Base-by-base conservation (phyloP, 2,329 filamentous ascomycete genomes). In the Cytospora piceae region DNA sequence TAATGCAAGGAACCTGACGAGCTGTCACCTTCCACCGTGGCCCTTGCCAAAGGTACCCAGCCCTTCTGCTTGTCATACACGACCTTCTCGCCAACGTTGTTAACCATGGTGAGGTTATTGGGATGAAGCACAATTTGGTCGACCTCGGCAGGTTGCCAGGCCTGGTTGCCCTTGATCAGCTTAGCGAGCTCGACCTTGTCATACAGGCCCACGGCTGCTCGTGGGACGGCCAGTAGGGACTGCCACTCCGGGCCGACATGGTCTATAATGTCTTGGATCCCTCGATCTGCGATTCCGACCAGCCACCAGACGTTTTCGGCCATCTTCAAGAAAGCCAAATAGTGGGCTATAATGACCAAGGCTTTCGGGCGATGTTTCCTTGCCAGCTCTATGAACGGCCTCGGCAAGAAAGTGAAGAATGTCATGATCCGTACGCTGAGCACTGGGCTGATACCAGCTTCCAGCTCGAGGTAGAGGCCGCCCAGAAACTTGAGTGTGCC, bases 311-410 rank as follows among this genome's bases (percentile, higher is more conserved):
- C 69, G 0, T 68, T 67, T 3, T 68, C 61, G 14, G 58, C 39
- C 58, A 76, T 73, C 71, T 84, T 85, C 59, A 80, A 71, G 63
- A 87, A 86, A 55, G 77, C 77, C 7, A 83, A 75, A 66, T 85
- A 85, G 69, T 87, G 77, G 1, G 82, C 83, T 14, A 87, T 60
- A 46, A 87, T 83, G 59, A 86, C 68, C 0, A 87, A 74, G 2
- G 83, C 79, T 32, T 81, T 79, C 0, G 82, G 81, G 1, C 78
- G 76, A 56, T 72, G 74, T 29, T 78, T 69, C 17, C 78, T 76
- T 1, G 78, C 78, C 8, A 84, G 73, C 2, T 80, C 75, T 62
- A 84, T 72, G 62, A 86, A 83, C 6, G 68, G 67, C 0, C 72
- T 71, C 7, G 82, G 81, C 24, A 85, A 67, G 61, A 82, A 86